A percentile compares a stretch with the other conserved stretches of the same genome.
Conservation (phyloP, 2,329 filamentous ascomycete genomes). For the Pestalotiopsis sp. region DNA sequence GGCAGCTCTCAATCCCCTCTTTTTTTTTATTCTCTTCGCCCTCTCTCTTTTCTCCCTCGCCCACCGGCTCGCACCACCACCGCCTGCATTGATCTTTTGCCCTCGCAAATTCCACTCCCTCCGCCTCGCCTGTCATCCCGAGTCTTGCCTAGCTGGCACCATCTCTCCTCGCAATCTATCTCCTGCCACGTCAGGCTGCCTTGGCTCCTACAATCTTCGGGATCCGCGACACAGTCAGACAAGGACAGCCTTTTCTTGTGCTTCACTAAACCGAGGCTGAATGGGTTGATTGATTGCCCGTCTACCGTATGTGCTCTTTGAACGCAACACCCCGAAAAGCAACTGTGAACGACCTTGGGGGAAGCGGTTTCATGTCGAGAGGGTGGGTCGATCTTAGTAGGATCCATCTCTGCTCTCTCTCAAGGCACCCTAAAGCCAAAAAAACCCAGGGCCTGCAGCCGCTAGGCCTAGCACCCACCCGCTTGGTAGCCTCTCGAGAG, state of each 20-base stretch:
- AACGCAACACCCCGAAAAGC: neutral
- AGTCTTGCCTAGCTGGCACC: neutral
- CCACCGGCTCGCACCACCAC: neutral
- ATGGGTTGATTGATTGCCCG: neutral
- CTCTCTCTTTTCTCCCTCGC: neutral
- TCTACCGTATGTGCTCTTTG: neutral
- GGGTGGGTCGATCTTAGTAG: neutral
- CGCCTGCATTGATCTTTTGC: neutral
- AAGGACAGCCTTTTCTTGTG: neutral
- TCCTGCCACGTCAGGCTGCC: slow-evolving; percentile 11
- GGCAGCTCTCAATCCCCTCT: slow-evolving; percentile 10
- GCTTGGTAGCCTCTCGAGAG: slow-evolving; percentile 4
- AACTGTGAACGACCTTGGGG: neutral
- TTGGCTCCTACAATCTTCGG: neutral
- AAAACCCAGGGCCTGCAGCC: neutral
- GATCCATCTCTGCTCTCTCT: neutral
- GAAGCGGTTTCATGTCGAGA: neutral
- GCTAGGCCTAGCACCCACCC: neutral
- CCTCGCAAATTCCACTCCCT: slow-evolving; percentile 1
- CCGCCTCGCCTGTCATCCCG: slow-evolving; percentile 8
- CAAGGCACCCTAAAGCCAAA: neutral
- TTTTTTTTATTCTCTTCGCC: neutral
- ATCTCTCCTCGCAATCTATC: slow-evolving; percentile 6
- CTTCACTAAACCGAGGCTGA: neutral
- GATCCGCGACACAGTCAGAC: slow-evolving; percentile 2